These are phyloP conservation scores for Patellifolia procumbens DNA, from an alignment of 179 eudicot genomes.

Conservation along the genomic window DNA sequence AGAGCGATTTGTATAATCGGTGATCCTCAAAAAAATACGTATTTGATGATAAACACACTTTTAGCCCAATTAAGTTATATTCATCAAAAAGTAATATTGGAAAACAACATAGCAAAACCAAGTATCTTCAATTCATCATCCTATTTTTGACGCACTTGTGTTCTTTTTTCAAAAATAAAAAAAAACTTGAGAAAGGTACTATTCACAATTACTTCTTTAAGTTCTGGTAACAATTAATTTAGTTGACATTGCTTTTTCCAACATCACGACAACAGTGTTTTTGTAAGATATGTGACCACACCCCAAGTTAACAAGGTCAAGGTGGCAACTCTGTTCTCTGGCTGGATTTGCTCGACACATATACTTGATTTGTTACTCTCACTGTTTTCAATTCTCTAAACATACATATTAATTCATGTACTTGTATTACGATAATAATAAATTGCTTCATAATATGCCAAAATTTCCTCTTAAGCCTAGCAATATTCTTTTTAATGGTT, in stretches of 20 bases:
- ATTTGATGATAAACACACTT: no score
- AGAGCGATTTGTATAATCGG: no score
- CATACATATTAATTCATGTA: background rate
- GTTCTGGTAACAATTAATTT: background rate
- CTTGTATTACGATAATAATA: background rate
- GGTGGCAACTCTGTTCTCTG: conserved; percentile 2
- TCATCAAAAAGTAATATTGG: no score
- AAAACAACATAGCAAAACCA: no score
- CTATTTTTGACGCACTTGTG: no score
- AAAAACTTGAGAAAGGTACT: background rate
- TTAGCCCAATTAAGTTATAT: no score
- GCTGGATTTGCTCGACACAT: background rate
- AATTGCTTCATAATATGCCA: background rate
- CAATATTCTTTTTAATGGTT: no score
- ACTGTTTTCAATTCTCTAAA: background rate
- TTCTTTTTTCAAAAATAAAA: no score
- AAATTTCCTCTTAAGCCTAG: no score
- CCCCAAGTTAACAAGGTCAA: background rate
- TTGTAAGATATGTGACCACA: background rate
- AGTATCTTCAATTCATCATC: no score
- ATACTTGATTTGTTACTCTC: background rate
- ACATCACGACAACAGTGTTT: background rate
- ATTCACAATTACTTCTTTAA: no score
- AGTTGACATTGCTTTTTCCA: background rate
- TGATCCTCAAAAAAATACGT: no score